Evolutionary conservation across 2,329 filamentous ascomycete species (phyloP), one percentile per base, ranked within the genome.

Genomic region (Pseudogymnoascus pannorum): DNA sequence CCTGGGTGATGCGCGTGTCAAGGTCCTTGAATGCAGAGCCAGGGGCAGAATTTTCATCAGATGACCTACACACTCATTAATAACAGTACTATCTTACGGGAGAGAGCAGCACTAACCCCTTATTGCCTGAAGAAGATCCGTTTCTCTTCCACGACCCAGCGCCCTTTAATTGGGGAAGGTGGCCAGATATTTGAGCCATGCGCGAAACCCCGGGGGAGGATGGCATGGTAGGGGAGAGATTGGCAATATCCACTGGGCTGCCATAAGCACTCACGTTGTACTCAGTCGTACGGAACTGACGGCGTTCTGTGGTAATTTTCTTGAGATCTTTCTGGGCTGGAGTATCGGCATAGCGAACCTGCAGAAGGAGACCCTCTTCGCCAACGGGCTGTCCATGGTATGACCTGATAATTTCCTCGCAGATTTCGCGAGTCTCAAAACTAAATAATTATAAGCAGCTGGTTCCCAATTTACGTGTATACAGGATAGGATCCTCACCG

Each of bases 261-360:
- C 85, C 85, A 68, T 87, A 87, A 44, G 85, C 85, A 62, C 85
- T 84, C 64, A 87, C 86, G 69, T 92, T 92, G 77, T 97, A 97
- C 78, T 97, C 94, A 62, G 94, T 94, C 62, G 93, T 94, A 63
- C 94, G 91, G 77, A 96, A 97, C 71, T 96, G 91, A 64, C 94
- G 92, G 62, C 92, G 91, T 73, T 96, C 92, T 31, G 94, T 92
- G 42, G 93, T 97, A 72, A 97, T 89, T 66, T 94, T 89, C 82
- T 99, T 99, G 68, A 99, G 82, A 72, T 94, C 86, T 66, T 99
- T 99, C 76, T 99, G 94, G 65, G 93, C 89, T 61, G 94, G 91
- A 36, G 94, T 99, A 72, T 99, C 94, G 65, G 95, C 93, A 74
- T 96, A 99, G 66, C 94, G 92, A 68, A 99, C 92, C 76, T 97